Evolutionary conservation across 352 stramenopile genomes (phyloP).

Genomic region (Peronospora belbahrii): DNA sequence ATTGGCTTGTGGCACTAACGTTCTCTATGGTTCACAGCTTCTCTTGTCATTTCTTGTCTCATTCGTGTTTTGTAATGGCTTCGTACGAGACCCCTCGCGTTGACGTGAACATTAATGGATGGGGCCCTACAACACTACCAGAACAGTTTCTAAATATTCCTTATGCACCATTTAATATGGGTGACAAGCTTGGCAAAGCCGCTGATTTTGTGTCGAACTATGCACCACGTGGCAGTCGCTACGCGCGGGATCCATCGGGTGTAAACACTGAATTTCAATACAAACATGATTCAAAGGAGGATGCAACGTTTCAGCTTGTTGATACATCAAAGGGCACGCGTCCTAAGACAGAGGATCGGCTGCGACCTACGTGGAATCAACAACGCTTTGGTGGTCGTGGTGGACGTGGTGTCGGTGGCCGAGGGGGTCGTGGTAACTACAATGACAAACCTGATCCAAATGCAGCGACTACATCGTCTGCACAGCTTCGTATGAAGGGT

Average conservation of each 20-base stretch:
- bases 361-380: slow-evolving; percentile 81
- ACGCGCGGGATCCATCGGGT: slow-evolving; percentile 66
- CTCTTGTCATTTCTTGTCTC: slow-evolving; percentile 2
- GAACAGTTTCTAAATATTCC: slow-evolving; percentile 90
- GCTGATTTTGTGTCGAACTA: slow-evolving; percentile 90
- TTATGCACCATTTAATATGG: slow-evolving; percentile 94
- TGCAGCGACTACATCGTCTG: slow-evolving; percentile 33
- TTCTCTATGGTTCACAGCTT: slow-evolving; percentile 5
- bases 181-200: slow-evolving; percentile 90
- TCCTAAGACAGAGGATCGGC: slow-evolving; percentile 65
- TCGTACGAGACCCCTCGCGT: slow-evolving; percentile 70
- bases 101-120: slow-evolving; percentile 76
- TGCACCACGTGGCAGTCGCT: slow-evolving; percentile 41
- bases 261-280: slow-evolving; percentile 92
- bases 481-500: slow-evolving; percentile 72
- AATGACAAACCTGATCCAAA: slow-evolving; percentile 37
- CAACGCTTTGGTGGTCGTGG: slow-evolving; percentile 68
- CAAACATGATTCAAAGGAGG: slow-evolving; percentile 88
- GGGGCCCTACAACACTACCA: slow-evolving; percentile 79
- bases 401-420: slow-evolving; percentile 33
- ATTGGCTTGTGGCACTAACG: not conserved
- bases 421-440: slow-evolving; percentile 25
- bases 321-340: slow-evolving; percentile 88
- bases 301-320: slow-evolving; percentile 90
- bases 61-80: slow-evolving; percentile 41